Evolutionary conservation across 495 filamentous ascomycete species (phyloP).

Genomic region (Pyrenula massariospora): DNA sequence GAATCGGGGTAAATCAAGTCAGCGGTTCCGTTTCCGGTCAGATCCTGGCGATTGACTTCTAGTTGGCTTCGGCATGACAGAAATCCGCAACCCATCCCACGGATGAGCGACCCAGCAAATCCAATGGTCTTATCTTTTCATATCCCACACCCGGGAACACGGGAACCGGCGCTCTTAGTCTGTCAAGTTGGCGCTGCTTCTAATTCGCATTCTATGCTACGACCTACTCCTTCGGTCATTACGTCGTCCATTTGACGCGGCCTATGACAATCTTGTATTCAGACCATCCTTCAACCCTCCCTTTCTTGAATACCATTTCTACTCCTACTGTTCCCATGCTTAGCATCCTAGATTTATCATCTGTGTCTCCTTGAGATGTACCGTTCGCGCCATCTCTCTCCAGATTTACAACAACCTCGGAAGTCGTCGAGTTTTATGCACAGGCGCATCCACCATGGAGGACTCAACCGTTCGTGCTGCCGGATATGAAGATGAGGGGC

Average conservation of each 20-base stretch:
- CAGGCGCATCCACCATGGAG: background rate
- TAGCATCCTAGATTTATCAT: background rate
- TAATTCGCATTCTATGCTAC: background rate
- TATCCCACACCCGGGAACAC: background rate
- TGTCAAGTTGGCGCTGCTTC: background rate
- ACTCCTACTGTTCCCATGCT: background rate
- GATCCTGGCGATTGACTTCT: background rate
- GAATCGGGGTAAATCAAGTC: no score
- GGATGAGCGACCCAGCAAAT: background rate
- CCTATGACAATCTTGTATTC: background rate
- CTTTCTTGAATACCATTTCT: background rate
- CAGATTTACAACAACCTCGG: no score
- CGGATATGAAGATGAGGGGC: background rate
- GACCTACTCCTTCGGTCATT: background rate
- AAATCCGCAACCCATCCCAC: background rate
- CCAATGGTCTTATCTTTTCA: background rate
- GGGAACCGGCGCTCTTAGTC: background rate
- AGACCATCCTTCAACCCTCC: background rate
- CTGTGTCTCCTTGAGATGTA: background rate
- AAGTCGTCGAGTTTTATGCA: background rate
- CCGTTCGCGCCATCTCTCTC: no score
- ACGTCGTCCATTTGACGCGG: background rate
- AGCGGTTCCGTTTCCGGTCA: no score
- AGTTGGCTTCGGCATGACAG: background rate
- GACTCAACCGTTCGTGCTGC: background rate